These are phyloP conservation scores for Fagopyrum tataricum DNA, from an alignment of 148 eudicot species.

Conservation along the genomic window DNA sequence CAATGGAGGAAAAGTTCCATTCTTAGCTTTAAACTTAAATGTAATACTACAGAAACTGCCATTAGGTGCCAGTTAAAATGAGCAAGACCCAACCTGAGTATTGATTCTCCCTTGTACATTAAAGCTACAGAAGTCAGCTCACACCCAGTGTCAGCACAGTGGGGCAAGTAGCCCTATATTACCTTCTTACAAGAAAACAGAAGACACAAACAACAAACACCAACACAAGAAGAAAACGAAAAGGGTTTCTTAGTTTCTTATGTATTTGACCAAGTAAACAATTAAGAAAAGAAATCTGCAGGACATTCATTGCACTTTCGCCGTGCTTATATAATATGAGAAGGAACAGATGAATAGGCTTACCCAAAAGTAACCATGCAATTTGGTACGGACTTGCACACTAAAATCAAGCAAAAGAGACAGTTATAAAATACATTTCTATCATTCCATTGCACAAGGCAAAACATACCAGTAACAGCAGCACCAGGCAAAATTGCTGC, in stretches of 20 bases:
- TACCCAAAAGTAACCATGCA: slow-evolving; percentile 84
- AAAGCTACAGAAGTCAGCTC: slow-evolving; percentile 99
- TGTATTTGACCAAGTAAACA: slow-evolving; percentile 45
- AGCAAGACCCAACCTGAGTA: slow-evolving; percentile 92
- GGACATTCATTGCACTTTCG: slow-evolving; percentile 24
- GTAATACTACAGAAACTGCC: slow-evolving; percentile 55
- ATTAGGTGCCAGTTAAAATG: slow-evolving; percentile 67
- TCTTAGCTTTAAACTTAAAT: slow-evolving; percentile 21
- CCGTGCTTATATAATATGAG: slow-evolving; percentile 25
- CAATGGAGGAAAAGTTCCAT: slow-evolving; percentile 10
- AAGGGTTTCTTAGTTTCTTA: slow-evolving; percentile 77
- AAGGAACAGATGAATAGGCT: slow-evolving; percentile 56
- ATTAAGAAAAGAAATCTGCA: slow-evolving; percentile 24
- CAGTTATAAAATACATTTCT: slow-evolving; percentile 40
- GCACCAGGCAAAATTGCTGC: slow-evolving; percentile 4
- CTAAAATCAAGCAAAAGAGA: slow-evolving; percentile 55
- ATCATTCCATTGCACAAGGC: slow-evolving; percentile 15
- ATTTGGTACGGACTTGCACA: slow-evolving; percentile 73
- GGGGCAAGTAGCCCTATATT: slow-evolving; percentile 94
- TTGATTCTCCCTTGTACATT: slow-evolving; percentile 75
- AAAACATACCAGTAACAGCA: slow-evolving; percentile 45
- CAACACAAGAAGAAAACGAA: slow-evolving; percentile 82
- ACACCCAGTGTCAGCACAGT: slow-evolving; percentile 98
- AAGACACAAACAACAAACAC: slow-evolving; percentile 96
- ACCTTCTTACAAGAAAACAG: slow-evolving; percentile 86